Evolutionary conservation across 371 early-diverging fungal species (phyloP).

Genomic region (Mucor mucedo): DNA sequence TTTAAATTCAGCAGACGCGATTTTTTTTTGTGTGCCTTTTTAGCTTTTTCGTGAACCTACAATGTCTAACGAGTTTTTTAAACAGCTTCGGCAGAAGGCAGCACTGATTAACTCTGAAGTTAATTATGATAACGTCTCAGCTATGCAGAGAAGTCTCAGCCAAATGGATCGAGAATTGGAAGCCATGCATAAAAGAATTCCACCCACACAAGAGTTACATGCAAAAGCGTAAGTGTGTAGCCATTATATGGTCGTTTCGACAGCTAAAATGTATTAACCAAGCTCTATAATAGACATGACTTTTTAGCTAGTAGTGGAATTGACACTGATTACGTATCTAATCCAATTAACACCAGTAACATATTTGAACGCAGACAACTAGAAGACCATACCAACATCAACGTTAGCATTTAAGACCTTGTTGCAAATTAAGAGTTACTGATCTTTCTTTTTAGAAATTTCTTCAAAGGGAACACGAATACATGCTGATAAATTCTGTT

Average conservation of each 20-base stretch:
- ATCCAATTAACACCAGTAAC: slow-evolving; percentile 9
- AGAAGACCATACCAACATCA: slow-evolving; percentile 24
- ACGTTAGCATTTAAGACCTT: slow-evolving; percentile 10
- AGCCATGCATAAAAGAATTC: slow-evolving; percentile 15
- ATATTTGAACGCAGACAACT: slow-evolving; percentile 14
- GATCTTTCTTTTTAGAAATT: slow-evolving; percentile 11
- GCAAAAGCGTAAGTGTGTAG: slow-evolving; percentile 27
- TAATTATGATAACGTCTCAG: background rate
- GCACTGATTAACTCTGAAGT: slow-evolving; percentile 5
- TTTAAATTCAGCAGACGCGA: too few relatives aligned
- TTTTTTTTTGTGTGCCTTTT: too few relatives aligned
- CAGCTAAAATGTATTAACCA: background rate
- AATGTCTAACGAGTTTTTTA: slow-evolving; percentile 9
- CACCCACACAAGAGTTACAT: slow-evolving; percentile 22
- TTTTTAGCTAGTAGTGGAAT: slow-evolving; percentile 48
- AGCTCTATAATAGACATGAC: slow-evolving; percentile 38
- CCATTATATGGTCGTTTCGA: background rate
- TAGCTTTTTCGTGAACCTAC: too few relatives aligned
- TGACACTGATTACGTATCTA: slow-evolving; percentile 29
- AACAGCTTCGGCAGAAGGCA: slow-evolving; percentile 16
- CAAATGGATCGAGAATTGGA: slow-evolving; percentile 16
- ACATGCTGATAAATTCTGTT: slow-evolving; percentile 16
- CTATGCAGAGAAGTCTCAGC: slow-evolving; percentile 11
- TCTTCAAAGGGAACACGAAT: slow-evolving; percentile 24
- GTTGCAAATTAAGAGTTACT: background rate